Evolutionary conservation across 495 filamentous ascomycete genomes (phyloP), one percentile per base, ranked within the genome.

Genomic region (Pyrenopolyporus hunteri): DNA sequence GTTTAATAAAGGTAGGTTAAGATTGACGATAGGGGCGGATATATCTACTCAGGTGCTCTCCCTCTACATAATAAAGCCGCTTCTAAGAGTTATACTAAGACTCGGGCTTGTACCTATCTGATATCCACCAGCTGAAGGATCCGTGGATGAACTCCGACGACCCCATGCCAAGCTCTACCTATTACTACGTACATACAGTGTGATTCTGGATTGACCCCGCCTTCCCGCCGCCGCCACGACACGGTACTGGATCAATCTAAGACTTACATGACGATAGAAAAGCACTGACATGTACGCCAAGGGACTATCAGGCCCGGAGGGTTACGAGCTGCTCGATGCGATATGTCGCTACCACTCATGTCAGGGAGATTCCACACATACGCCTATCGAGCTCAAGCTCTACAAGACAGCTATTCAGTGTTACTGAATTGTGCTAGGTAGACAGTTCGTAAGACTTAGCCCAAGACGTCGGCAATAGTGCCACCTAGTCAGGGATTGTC

Each of bases 191-290:
- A 49, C 45, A 49, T 53, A 28, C 20, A 11, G 20, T 43, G 29
- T 43, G 16, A 35, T 35, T 49, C 46, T 60, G 52, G 33, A 31
- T 51, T 33, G 39, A 61, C 57, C 63, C 63, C 63, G 51, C 57
- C 57, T 49, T 66, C 59, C 40, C 25, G 42, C 44, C 31, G 57
- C 52, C 51, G 57, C 63, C 29, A 53, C 63, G 36, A 53, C 53
- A 57, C 36, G 47, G 63, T 57, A 61, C 63, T 66, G 63, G 63
- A 48, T 66, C 63, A 61, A 60, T 57, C 63, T 66, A 50, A 60
- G 57, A 61, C 57, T 42, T 66, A 66, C 29, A 48, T 56, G 51
- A 52, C 17, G 25, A 45, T 53, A 43, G 52, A 57, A 46, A 46
- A 61, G 23, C 52, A 53, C 33, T 47, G 52, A 57, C 37, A 66